Base-by-base conservation (phyloP, 2,329 filamentous ascomycete genomes). In the Monosporascus sp. region DNA sequence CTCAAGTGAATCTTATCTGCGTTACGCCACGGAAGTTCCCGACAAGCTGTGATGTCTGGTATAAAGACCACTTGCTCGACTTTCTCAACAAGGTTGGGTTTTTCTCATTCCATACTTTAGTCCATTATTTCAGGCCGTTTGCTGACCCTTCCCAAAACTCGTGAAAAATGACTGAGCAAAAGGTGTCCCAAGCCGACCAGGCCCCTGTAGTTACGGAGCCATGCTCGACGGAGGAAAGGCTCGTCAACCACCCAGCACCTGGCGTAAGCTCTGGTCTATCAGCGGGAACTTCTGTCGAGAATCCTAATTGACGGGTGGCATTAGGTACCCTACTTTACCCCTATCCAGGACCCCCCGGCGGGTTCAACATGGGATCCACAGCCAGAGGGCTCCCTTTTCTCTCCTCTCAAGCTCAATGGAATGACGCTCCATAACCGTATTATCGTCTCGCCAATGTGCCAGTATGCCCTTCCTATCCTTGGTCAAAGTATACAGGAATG, bases 381-480 rank as follows among this genome's bases (percentile, higher is more conserved):
- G 39, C 54, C 52, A 2, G 56, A 58, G 38, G 49, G 51, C 31
- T 58, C 56, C 3, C 62, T 78, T 25, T 78, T 78, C 62, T 68
- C 67, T 0, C 74, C 76, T 3, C 60, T 79, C 39, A 73, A 65
- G 47, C 70, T 78, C 49, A 68, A 75, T 38, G 68, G 69, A 47
- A 60, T 75, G 34, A 71, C 67, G 6, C 67, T 78, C 47, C 74
- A 72, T 38, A 78, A 78, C 55, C 71, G 76, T 42, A 71, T 76
- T 52, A 68, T 73, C 55, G 70, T 78, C 41, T 70, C 72, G 3
- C 75, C 75, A 11, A 74, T 78, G 73, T 77, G 75, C 68, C 75
- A 72, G 63, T 61, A 25, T 15, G 45, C 14, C 20, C 7, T 9
- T 34, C 17, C 18, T 6, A 27, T 27, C 8, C 27, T 27, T 27